A percentile compares a stretch with the other conserved stretches of the same genome.
phyloP scores from a whole-genome alignment of 176 grass and related monocot species.

The Zoysia pacifica region DNA sequence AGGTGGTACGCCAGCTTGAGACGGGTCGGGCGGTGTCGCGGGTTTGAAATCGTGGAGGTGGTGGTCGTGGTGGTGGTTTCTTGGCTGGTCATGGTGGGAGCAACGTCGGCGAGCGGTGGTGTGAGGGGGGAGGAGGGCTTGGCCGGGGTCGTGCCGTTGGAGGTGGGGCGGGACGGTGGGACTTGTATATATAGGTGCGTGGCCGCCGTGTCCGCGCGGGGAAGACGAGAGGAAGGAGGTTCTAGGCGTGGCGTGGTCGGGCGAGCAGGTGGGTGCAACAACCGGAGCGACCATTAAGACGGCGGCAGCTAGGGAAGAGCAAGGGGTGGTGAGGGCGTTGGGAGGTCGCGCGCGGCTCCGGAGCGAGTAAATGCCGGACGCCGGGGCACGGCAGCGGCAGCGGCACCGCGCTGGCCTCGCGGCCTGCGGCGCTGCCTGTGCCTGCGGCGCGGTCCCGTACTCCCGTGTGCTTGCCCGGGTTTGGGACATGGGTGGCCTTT shows the following conservation, averaged over 20 bases:
- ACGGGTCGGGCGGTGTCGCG: neutral
- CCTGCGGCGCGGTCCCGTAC: no score
- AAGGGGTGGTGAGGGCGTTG: no score
- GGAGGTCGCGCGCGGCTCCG: no score
- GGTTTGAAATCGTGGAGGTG: neutral
- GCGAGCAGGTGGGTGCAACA: constrained; percentile 72
- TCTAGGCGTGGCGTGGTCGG: neutral
- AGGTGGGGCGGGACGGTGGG: neutral
- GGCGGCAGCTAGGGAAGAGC: neutral
- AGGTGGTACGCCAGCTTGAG: constrained; percentile 60
- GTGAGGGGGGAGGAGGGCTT: no score
- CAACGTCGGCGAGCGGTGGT: no score
- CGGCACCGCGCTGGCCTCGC: no score
- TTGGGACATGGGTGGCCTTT: no score
- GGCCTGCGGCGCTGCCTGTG: no score
- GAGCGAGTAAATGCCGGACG: no score
- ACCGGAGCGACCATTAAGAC: constrained; percentile 66
- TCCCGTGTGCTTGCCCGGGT: no score
- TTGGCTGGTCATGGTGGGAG: constrained; percentile 8
- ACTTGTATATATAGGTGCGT: constrained; percentile 25
- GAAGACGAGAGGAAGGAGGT: neutral
- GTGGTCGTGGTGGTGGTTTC: neutral
- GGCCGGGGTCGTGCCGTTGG: neutral
- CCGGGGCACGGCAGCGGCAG: no score
- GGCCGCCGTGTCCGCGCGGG: neutral